phyloP scores from a whole-genome alignment of 2,329 filamentous ascomycete species.

The Epichloe amarillans region DNA sequence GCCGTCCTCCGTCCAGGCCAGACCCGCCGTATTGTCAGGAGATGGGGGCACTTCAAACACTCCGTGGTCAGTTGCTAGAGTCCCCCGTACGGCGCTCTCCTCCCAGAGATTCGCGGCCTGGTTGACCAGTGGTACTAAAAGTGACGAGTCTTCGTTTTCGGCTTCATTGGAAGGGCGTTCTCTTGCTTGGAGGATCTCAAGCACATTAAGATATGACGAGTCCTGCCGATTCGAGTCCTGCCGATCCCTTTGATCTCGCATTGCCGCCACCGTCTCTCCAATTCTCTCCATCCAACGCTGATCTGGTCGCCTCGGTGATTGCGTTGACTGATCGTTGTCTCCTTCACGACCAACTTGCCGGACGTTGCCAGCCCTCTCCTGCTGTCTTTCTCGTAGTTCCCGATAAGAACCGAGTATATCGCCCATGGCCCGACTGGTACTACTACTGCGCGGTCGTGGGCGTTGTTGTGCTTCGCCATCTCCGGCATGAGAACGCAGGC shows the following conservation, averaged over 20 bases:
- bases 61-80: constrained; percentile 22
- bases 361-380: constrained; percentile 21
- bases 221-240: constrained; percentile 24
- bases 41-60: constrained; percentile 31
- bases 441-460: constrained; percentile 23
- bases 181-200: constrained; percentile 24
- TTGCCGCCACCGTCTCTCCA: constrained; percentile 22
- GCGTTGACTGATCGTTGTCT: constrained; percentile 1
- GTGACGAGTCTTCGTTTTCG: constrained; percentile 23
- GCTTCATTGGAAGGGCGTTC: constrained; percentile 18
- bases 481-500: constrained; percentile 8
- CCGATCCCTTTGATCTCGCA: constrained; percentile 22
- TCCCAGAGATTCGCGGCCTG: constrained; percentile 25
- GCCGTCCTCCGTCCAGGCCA: constrained; percentile 50
- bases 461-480: constrained; percentile 16
- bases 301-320: constrained; percentile 12
- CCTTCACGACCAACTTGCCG: constrained; percentile 20
- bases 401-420: constrained; percentile 26
- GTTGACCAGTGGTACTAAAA: constrained; percentile 24
- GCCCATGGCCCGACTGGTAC: constrained; percentile 23
- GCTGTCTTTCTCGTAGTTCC: constrained; percentile 21
- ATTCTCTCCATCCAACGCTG: constrained; percentile 20
- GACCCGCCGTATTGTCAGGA: constrained; percentile 45
- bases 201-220: constrained; percentile 21
- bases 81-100: constrained; percentile 22